phyloP scores from a whole-genome alignment of 2,329 filamentous ascomycete genomes.

The Fonsecaea erecta region DNA sequence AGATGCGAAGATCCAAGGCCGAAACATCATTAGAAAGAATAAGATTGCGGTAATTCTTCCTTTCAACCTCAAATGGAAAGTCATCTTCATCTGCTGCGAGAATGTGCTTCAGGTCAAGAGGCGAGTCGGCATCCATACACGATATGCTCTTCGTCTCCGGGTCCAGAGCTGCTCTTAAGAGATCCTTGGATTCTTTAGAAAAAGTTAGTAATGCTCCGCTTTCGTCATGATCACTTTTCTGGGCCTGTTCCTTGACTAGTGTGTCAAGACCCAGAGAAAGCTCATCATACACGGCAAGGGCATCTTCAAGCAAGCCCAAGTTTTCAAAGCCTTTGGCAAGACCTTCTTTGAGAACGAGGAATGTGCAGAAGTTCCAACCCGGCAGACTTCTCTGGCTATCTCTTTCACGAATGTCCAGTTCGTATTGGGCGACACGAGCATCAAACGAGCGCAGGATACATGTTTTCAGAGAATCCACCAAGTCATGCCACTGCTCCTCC shows the following conservation, averaged over 20 bases:
- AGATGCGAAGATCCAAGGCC: conserved; percentile 91
- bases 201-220: conserved; percentile 72
- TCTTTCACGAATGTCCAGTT: conserved; percentile 95
- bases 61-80: conserved; percentile 57
- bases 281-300: conserved; percentile 92
- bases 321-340: conserved; percentile 93
- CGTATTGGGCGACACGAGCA: conserved; percentile 86
- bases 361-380: conserved; percentile 99
- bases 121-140: conserved; percentile 39
- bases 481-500: conserved; percentile 79
- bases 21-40: conserved; percentile 96
- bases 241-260: conserved; percentile 74
- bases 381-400: conserved; percentile 84
- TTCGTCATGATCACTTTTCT: conserved; percentile 66
- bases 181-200: conserved; percentile 73
- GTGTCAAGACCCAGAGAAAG: conserved; percentile 84
- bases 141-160: conserved; percentile 22
- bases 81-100: conserved; percentile 31
- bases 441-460: conserved; percentile 90
- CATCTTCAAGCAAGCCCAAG: conserved; percentile 93
- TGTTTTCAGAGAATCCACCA: conserved; percentile 83
- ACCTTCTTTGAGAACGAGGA: conserved; percentile 97
- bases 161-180: conserved; percentile 58
- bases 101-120: conserved; percentile 20
- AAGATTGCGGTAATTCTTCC: conserved; percentile 84